These are phyloP conservation scores for Exserohilum rostratum DNA, from an alignment of 2,329 filamentous ascomycete genomes.

Conservation along the genomic window DNA sequence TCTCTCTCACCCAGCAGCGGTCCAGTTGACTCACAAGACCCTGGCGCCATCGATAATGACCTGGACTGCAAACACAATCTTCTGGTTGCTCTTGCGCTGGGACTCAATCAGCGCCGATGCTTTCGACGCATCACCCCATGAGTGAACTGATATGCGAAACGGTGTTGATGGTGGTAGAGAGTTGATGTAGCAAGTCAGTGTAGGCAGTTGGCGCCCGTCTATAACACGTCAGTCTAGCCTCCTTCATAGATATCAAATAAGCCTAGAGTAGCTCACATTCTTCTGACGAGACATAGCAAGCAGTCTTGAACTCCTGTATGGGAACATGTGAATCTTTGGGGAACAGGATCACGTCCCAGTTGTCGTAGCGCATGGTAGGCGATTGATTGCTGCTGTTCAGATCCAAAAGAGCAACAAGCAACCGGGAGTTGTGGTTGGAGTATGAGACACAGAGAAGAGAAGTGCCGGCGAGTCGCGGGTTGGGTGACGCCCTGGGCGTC, in stretches of 20 bases:
- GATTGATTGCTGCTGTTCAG: constrained; percentile 20
- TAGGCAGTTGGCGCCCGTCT: constrained; percentile 41
- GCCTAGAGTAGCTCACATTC: constrained; percentile 27
- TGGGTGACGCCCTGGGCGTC: neutral
- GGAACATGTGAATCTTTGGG: constrained; percentile 70
- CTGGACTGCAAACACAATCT: constrained; percentile 36
- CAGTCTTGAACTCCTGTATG: constrained; percentile 80
- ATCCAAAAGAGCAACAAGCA: constrained; percentile 26
- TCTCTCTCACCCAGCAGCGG: constrained; percentile 16
- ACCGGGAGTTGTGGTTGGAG: constrained; percentile 13
- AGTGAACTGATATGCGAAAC: constrained; percentile 46
- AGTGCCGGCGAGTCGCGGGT: constrained; percentile 4
- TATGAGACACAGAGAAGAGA: constrained; percentile 8
- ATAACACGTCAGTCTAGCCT: constrained; percentile 1
- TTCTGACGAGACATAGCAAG: constrained; percentile 70
- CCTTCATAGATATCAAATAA: neutral
- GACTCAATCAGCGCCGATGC: constrained; percentile 37
- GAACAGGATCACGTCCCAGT: constrained; percentile 87
- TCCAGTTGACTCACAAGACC: constrained; percentile 36
- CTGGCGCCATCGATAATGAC: constrained; percentile 37
- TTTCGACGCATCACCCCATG: constrained; percentile 36
- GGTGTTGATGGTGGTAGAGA: constrained; percentile 34
- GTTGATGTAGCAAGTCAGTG: constrained; percentile 39
- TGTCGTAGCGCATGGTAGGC: constrained; percentile 76
- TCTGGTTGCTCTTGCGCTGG: constrained; percentile 28